Evolutionary conservation across 1,284 basidiomycete species (phyloP).

Genomic region (Boletus calvinii): DNA sequence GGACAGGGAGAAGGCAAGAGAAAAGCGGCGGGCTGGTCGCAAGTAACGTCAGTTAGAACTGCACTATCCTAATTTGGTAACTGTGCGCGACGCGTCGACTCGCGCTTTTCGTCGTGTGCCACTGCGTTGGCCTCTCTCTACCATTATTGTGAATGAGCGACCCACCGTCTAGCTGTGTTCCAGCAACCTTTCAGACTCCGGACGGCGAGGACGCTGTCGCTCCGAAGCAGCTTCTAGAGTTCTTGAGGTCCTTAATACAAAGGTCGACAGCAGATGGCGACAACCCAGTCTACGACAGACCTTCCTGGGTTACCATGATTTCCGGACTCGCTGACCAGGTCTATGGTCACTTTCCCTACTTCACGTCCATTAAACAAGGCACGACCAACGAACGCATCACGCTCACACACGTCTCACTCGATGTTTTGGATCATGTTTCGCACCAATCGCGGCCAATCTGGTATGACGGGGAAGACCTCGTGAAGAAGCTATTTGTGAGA

Average conservation of each 20-base stretch:
- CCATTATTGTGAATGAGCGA: constrained; percentile 19
- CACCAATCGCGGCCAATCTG: constrained; percentile 52
- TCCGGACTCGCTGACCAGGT: constrained; percentile 51
- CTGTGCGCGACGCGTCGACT: constrained; percentile 12
- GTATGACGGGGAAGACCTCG: constrained; percentile 41
- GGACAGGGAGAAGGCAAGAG: constrained; percentile 78
- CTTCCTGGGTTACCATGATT: constrained; percentile 45
- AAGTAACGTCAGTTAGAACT: constrained; percentile 41
- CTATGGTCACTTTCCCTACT: constrained; percentile 47
- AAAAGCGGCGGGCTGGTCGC: constrained; percentile 73
- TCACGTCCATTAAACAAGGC: constrained; percentile 47
- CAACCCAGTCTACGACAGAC: constrained; percentile 29
- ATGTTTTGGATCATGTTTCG: constrained; percentile 50
- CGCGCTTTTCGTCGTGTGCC: too few species aligned
- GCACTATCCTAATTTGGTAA: constrained; percentile 13
- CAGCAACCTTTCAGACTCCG: constrained; percentile 41
- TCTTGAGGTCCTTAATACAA: constrained; percentile 42
- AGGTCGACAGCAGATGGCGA: constrained; percentile 34
- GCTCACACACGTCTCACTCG: constrained; percentile 52
- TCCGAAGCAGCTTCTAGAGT: constrained; percentile 46
- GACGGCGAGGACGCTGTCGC: constrained; percentile 35
- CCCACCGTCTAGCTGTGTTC: constrained; percentile 32
- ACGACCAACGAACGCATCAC: constrained; percentile 56
- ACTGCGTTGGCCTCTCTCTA: not conserved
- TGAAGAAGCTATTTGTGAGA: constrained; percentile 48